Conservation (phyloP, 495 filamentous ascomycete genomes). For the Penicillium crystallinum region DNA sequence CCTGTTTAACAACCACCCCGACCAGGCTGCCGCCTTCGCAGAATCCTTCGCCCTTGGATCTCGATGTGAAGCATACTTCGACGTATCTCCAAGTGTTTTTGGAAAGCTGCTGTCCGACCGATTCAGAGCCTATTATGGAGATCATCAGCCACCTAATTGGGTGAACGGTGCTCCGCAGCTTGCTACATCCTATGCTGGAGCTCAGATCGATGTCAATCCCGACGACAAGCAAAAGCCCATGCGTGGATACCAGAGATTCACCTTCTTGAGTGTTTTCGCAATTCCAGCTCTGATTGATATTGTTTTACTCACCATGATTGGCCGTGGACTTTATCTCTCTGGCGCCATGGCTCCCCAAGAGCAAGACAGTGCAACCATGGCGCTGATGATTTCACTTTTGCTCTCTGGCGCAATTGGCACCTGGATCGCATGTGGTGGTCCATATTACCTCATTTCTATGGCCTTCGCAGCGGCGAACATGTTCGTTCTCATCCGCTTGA, state of each 20-base stretch:
- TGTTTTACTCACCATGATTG: conserved; percentile 50
- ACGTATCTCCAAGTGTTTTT: conserved; percentile 48
- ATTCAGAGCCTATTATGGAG: conserved; percentile 45
- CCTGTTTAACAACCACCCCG: conserved; percentile 49
- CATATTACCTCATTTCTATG: conserved; percentile 56
- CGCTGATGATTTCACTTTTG: conserved; percentile 53
- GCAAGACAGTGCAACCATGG: conserved; percentile 49
- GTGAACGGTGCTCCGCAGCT: conserved; percentile 46
- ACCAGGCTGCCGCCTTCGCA: conserved; percentile 57
- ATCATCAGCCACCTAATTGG: conserved; percentile 48
- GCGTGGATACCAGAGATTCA: conserved; percentile 48
- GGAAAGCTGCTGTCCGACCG: conserved; percentile 52
- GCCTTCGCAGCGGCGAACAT: conserved; percentile 57
- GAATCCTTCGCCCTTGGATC: conserved; percentile 58
- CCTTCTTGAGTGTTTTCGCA: conserved; percentile 56
- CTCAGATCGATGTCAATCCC: conserved; percentile 52
- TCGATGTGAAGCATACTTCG: conserved; percentile 57
- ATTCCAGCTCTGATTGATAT: conserved; percentile 59
- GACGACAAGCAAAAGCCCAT: conserved; percentile 39
- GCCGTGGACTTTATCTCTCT: conserved; percentile 54
- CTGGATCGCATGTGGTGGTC: conserved; percentile 54
- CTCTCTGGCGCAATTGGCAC: conserved; percentile 54
- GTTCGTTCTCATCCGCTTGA: conserved; percentile 53
- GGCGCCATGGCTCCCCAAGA: conserved; percentile 47
- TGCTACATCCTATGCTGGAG: conserved; percentile 49